Evolutionary conservation across 2,329 filamentous ascomycete genomes (phyloP), one percentile per base, ranked within the genome.

Genomic region (Talaromyces sp.): DNA sequence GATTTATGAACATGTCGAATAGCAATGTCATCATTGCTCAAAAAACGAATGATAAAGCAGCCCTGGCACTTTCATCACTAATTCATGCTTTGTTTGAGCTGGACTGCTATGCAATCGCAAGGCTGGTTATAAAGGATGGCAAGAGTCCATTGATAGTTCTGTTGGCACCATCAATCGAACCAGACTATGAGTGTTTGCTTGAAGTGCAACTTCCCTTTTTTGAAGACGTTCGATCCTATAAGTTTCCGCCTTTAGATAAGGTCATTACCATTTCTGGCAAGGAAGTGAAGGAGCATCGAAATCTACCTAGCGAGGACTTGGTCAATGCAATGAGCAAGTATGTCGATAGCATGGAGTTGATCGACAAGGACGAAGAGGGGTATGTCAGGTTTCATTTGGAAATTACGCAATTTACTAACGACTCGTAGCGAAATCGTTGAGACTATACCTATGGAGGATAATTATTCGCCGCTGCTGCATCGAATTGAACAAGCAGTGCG

Each of bases 161-260:
- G 14, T 83, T 99, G 50, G 89, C 90, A 5, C 95, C 95, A 2
- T 85, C 87, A 22, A 88, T 97, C 66, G 91, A 96, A 67, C 82
- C 85, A 2, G 88, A 91, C 31, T 87, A 91, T 68, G 93, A 97
- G 75, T 94, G 91, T 70, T 83, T 99, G 1, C 88, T 97, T 68
- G 95, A 99, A 73, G 85, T 96, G 1, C 92, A 95, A 41, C 82
- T 98, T 6, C 95, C 95, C 0, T 99, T 97, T 72, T 89, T 92
- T 2, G 95, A 99, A 80, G 95, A 99, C 73, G 83, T 97, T 57
- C 87, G 95, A 41, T 85, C 85, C n/a, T 98, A 97, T 75, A 90
- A 88, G 65, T 99, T 99, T 70, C 93, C 95, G 6, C 92, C 94
- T 0, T 81, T 99, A 11, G 93, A 97, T 74, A 90, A 87, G 67